Evolutionary conservation across 495 filamentous ascomycete species (phyloP), one percentile per base, ranked within the genome.

Genomic region (Tuber magnatum): DNA sequence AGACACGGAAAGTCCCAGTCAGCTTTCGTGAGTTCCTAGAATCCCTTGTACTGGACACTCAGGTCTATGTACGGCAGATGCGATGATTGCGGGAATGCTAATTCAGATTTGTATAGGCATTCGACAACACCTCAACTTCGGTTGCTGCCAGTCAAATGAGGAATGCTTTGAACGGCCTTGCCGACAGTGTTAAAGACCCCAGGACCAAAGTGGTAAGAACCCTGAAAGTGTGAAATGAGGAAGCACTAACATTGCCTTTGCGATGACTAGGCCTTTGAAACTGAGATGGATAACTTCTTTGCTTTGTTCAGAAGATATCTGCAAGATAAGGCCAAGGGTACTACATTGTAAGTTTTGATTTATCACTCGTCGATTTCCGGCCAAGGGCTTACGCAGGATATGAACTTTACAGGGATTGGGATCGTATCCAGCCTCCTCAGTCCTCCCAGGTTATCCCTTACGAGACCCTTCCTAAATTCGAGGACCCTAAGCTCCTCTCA

Each of bases 231-330:
- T 43, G 71, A 48, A 35, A 35, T 69, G 70, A 75, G 80, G 35
- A 65, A 35, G 14, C 43, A 42, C 35, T 28, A 46, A 73, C 56
- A 70, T 81, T 48, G 78, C 73, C 32, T 18, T 68, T 72, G 42
- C 40, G 3, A 42, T 43, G 61, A 40, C 80, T 74, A 83, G 91
- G 85, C 91, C 68, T 99, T 97, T 85, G 95, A 98, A 86, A 94
- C 94, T 22, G 95, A 99, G 86, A 98, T 97, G 93, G 95, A 99
- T 89, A 99, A 99, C 90, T 99, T 99, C 89, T 99, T 94, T 83
- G 91, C 93, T 72, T 91, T 99, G 79, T 99, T 99, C 91, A 91
- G 96, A 76, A 89, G 95, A 83, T 99, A 97, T 84, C 88, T 99
- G 70, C 97, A 97, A 81, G 95, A 99, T 87, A 97, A 97, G 87